Evolutionary conservation across 768 basidiomycete species (phyloP).

Genomic region (Gautieria morchelliformis): DNA sequence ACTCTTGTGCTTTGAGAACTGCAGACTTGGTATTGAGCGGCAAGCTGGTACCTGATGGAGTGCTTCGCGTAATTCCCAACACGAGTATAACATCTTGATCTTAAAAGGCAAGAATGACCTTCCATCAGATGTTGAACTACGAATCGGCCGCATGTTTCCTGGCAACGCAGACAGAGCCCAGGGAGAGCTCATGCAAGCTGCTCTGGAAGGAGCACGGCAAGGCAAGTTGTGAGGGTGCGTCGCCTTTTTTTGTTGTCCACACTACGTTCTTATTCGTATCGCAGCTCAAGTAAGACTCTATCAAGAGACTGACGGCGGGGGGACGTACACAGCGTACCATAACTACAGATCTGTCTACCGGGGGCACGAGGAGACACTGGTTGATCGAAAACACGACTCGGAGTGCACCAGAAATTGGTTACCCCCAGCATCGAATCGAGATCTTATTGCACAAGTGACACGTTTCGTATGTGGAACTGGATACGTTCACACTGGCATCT

Average conservation of each 20-base stretch:
- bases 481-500: too few species aligned
- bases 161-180: conserved; percentile 96
- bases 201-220: conserved; percentile 66
- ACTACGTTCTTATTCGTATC: neutral
- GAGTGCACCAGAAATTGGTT: neutral
- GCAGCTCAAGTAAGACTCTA: conserved; percentile 96
- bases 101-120: neutral
- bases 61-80: conserved; percentile 75
- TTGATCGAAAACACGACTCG: neutral
- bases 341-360: too few species aligned
- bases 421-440: neutral
- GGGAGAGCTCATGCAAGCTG: conserved; percentile 88
- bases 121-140: conserved; percentile 44
- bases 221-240: conserved; percentile 85
- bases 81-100: conserved; percentile 9
- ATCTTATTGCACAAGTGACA: neutral
- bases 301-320: too few species aligned
- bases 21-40: conserved; percentile 90
- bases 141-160: conserved; percentile 94
- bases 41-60: conserved; percentile 87
- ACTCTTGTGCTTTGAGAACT: conserved; percentile 69
- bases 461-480: too few species aligned
- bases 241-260: neutral
- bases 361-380: neutral
- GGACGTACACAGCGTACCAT: too few species aligned